Percentiles rank a stretch among this genome's conserved stretches.
Evolutionary conservation across 192 early-diverging fungal genomes (phyloP).

Genomic region (Coemansia sp.): DNA sequence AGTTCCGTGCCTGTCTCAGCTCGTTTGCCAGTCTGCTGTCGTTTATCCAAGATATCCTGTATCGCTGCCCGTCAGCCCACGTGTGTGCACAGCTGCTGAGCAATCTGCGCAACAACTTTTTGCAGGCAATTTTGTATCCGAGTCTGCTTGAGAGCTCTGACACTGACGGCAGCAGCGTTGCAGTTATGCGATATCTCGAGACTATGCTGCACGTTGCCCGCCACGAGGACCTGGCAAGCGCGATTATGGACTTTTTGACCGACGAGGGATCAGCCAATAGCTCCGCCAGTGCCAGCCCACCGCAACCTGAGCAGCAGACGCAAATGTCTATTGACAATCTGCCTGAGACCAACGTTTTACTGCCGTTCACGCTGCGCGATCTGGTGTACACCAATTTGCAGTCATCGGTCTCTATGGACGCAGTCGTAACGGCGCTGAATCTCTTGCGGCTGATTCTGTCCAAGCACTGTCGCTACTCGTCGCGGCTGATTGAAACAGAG

Average conservation of each 20-base stretch:
- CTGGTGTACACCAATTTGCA: constrained; percentile 84
- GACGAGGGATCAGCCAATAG: constrained; percentile 60
- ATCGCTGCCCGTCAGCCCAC: constrained; percentile 41
- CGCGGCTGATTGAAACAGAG: constrained; percentile 75
- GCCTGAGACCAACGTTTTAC: constrained; percentile 6
- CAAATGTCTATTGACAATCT: neutral
- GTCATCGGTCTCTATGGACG: constrained; percentile 77
- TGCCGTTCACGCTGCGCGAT: constrained; percentile 74
- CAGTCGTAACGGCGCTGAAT: constrained; percentile 81
- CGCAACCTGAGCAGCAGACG: constrained; percentile 4
- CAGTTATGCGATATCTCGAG: constrained; percentile 86
- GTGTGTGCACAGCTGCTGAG: constrained; percentile 57
- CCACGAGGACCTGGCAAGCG: constrained; percentile 70
- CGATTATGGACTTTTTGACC: constrained; percentile 78
- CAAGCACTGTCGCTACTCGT: constrained; percentile 74
- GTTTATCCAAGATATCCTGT: constrained; percentile 47
- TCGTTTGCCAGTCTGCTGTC: constrained; percentile 33
- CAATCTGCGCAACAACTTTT: constrained; percentile 73
- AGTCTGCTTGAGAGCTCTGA: constrained; percentile 85
- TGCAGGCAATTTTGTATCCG: constrained; percentile 85
- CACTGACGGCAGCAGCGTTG: constrained; percentile 85
- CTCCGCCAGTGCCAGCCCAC: neutral
- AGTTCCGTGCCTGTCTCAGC: constrained; percentile 43
- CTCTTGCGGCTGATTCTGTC: constrained; percentile 73
- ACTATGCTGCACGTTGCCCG: constrained; percentile 74